Percentiles rank a stretch among this genome's conserved stretches.
Evolutionary conservation across 495 filamentous ascomycete genomes (phyloP).

Genomic region (Lepidopterella palustris): DNA sequence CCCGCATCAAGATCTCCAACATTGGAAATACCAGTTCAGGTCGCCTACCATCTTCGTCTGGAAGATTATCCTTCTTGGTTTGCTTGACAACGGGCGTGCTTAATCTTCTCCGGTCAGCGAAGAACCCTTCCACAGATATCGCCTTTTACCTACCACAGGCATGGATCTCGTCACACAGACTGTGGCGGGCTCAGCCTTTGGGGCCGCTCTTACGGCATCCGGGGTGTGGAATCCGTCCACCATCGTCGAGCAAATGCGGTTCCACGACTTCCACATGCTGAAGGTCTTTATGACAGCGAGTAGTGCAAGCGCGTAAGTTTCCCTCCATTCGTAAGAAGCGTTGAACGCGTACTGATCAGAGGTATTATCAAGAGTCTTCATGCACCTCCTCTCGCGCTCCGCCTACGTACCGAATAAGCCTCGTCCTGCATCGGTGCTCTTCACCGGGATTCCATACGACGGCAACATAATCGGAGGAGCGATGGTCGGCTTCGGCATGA

Average conservation of each 20-base stretch:
- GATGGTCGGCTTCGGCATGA: constrained; percentile 19
- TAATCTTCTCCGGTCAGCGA: too few relatives aligned
- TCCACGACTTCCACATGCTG: constrained; percentile 53
- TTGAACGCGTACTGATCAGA: background rate
- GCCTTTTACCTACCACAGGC: too few relatives aligned
- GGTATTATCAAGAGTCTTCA: constrained; percentile 4
- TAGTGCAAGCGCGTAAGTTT: constrained; percentile 48
- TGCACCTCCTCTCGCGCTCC: constrained; percentile 7
- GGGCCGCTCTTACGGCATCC: constrained; percentile 47
- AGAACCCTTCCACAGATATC: too few relatives aligned
- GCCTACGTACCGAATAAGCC: constrained; percentile 9
- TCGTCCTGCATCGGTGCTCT: constrained; percentile 4
- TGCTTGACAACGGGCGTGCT: too few relatives aligned
- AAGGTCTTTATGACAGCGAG: constrained; percentile 51
- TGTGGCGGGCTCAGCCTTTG: constrained; percentile 47
- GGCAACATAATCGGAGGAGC: constrained; percentile 20
- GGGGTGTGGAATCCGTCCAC: constrained; percentile 48
- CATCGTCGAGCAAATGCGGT: constrained; percentile 48
- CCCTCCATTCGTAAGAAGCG: too few relatives aligned
- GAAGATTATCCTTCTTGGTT: too few relatives aligned
- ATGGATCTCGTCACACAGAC: too few relatives aligned
- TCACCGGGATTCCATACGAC: constrained; percentile 9
- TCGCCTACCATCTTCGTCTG: too few relatives aligned
- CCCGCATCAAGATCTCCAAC: too few relatives aligned
- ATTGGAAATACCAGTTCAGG: too few relatives aligned